phyloP scores from a whole-genome alignment of 75 land plant species.

The Gnetum montanum region DNA sequence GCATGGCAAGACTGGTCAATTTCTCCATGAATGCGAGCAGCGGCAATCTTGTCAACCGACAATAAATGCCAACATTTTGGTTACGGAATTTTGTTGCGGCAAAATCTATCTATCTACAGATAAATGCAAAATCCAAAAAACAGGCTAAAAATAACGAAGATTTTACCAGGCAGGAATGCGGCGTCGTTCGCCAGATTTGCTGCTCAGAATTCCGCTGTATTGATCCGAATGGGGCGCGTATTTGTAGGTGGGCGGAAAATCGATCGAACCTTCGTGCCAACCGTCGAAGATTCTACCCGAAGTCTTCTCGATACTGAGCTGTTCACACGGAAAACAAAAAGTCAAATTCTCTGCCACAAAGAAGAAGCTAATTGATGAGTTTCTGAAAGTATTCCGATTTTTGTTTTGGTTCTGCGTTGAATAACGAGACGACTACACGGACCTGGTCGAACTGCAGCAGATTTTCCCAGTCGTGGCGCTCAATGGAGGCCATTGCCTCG shows the following conservation, averaged over 20 bases:
- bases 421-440: neutral
- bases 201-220: conserved; percentile 28
- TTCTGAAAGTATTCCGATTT: neutral
- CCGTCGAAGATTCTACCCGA: conserved; percentile 52
- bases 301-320: conserved; percentile 46
- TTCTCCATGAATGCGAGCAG: too few relatives aligned
- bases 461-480: conserved; percentile 37
- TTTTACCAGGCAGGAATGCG: conserved; percentile 87
- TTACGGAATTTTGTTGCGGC: too few relatives aligned
- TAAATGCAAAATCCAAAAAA: too few relatives aligned
- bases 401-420: neutral
- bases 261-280: conserved; percentile 69
- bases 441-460: conserved; percentile 71
- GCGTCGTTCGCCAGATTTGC: conserved; percentile 36
- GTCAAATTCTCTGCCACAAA: neutral
- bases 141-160: too few relatives aligned
- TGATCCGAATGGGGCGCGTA: conserved; percentile 36
- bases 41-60: too few relatives aligned
- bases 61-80: too few relatives aligned
- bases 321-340: neutral
- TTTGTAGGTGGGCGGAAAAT: conserved; percentile 78
- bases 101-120: too few relatives aligned
- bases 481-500: conserved; percentile 27
- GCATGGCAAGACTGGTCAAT: too few relatives aligned
- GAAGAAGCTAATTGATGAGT: neutral